phyloP scores from a whole-genome alignment of 768 basidiomycete species.

The Mycena maculata region DNA sequence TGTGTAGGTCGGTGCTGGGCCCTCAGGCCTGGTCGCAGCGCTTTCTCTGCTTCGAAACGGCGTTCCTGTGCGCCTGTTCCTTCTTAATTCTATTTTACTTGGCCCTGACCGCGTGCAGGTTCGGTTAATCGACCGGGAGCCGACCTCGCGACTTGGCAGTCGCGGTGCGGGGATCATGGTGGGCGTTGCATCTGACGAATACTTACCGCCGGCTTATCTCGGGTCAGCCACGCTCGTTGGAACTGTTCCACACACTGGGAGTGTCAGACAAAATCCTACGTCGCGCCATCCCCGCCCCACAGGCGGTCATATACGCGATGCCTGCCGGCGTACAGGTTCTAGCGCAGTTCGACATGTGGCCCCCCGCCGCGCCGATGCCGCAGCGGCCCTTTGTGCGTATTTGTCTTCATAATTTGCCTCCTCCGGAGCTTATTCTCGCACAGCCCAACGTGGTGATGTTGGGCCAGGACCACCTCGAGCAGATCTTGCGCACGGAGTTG shows the following conservation, averaged over 20 bases:
- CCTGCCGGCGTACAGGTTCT: conserved; percentile 29
- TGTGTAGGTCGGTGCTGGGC: conserved; percentile 58
- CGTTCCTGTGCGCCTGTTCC: conserved; percentile 60
- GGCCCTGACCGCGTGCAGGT: too few relatives aligned
- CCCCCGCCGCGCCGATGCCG: conserved; percentile 35
- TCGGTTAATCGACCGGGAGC: conserved; percentile 58
- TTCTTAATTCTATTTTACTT: too few relatives aligned
- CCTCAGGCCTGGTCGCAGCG: conserved; percentile 58
- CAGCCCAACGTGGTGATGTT: conserved; percentile 41
- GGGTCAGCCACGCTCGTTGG: conserved; percentile 42
- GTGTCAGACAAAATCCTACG: conserved; percentile 36
- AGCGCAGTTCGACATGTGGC: conserved; percentile 37
- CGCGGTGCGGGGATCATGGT: conserved; percentile 46
- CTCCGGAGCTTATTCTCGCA: not conserved
- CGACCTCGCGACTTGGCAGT: conserved; percentile 48
- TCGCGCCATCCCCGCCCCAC: conserved; percentile 30
- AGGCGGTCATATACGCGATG: conserved; percentile 35
- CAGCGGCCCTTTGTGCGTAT: conserved; percentile 43
- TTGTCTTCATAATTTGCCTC: not conserved
- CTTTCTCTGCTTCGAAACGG: conserved; percentile 56
- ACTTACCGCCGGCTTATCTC: not conserved
- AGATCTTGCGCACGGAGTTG: conserved; percentile 39
- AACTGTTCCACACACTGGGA: conserved; percentile 44
- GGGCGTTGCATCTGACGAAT: not conserved
- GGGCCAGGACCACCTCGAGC: conserved; percentile 42